Conservation (phyloP, 257 asterid species). For the Gynochthodes officinalis region DNA sequence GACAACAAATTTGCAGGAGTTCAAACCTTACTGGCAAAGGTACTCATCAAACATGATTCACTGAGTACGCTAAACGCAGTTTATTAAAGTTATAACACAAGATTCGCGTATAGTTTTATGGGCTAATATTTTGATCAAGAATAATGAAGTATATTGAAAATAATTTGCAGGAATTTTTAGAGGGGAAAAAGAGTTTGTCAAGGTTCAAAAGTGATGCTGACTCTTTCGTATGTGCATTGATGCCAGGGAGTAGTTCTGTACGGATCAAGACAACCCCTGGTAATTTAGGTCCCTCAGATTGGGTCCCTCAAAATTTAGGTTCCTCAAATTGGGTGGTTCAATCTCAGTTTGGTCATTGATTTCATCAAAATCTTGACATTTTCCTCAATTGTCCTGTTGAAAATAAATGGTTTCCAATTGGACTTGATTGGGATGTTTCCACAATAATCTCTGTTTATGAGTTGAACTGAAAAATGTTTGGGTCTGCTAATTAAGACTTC, state of each 20-base stretch:
- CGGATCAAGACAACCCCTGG: conserved; percentile 80
- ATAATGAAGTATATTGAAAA: no score
- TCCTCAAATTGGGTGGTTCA: no score
- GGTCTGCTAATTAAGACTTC: no score
- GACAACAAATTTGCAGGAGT: conserved; percentile 80
- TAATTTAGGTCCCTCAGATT: neutral
- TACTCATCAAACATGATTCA: neutral
- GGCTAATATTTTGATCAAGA: no score
- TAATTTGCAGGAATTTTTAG: conserved; percentile 49
- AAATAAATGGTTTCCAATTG: no score
- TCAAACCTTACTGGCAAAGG: conserved; percentile 31
- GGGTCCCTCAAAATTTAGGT: neutral
- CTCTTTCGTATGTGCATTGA: conserved; percentile 65
- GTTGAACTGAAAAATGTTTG: no score
- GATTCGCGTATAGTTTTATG: no score
- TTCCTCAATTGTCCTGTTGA: neutral
- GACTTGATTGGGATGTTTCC: neutral
- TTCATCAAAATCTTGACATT: neutral
- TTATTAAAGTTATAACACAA: neutral
- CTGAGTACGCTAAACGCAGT: no score
- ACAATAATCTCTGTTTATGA: no score
- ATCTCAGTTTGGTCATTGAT: no score
- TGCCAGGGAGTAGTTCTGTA: conserved; percentile 67
- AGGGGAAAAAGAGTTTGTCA: conserved; percentile 42
- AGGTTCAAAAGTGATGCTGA: conserved; percentile 61